Evolutionary conservation across 805 yeast genomes (phyloP), one percentile per base, ranked within the genome.

Genomic region (Teunomyces aglyptinius): DNA sequence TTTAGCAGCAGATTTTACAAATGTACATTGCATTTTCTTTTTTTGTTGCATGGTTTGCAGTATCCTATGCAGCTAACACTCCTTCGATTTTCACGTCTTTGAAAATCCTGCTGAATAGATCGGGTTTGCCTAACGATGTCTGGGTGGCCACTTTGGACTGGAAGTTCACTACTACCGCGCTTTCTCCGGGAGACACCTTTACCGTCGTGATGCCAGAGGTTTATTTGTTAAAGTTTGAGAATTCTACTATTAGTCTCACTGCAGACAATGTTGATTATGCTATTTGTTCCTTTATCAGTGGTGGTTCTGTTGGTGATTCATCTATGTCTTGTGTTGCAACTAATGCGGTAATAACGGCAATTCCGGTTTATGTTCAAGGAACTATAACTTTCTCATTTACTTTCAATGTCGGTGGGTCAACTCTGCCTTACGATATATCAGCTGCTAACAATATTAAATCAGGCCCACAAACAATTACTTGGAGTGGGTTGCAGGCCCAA

Each of bases 331-430:
- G 58, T 44, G 32, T 38, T 8, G 49, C 46, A 7, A 42, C 47
- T n/a, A 13, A 26, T 11, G 18, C 43, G 7, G 33, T 50, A 15
- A 39, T 44, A 5, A 26, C 20, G 4, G 12, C 26, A 22, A 22
- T 20, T 13, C 38, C 13, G 7, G 11, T 42, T 11, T 35, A 18
- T 18, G 46, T 38, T n/a, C 33, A 24, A 11, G 59, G 60, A 11
- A 31, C 43, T 1, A n/a, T 55, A 10, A 27, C 44, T 5, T 56
- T 53, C 40, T 57, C 50, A 27, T 55, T 55, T 41, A 46, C 49
- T 3, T 56, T 55, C 27, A 53, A 53, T 42, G 58, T 49, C 32
- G 60, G 60, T 11, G 59, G 56, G 1, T 55, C 60, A 5, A 42
- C 56, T 10, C 36, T 38, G 15, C 38, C 13, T 6, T 43, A 48